Evolutionary conservation across 2,329 filamentous ascomycete species (phyloP), one percentile per base, ranked within the genome.

Genomic region (Fusarium tuaranense): DNA sequence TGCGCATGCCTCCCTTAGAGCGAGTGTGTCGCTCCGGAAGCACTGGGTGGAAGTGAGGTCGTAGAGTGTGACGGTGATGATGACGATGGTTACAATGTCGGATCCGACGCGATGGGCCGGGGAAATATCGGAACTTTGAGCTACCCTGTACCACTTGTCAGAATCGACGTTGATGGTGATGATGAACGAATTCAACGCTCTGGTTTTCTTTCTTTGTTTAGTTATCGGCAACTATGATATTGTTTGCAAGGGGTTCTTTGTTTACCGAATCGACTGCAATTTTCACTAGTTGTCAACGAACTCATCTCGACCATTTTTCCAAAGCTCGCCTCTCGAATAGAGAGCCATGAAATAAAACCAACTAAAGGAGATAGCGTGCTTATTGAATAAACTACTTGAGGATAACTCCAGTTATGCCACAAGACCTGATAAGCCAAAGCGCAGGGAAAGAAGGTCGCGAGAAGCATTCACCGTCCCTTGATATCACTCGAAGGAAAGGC

Each of bases 1-100:
- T 80, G 72, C 63, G 73, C 80, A 82, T 82, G 73, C 79, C 77
- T 76, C 67, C 71, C 65, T 41, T 41, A 20, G 39, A 73, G 72
- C 41, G 67, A 73, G 10, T 3, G 48, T 38, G 60, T 68, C 69
- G 70, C 72, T 73, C 69, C 60, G 72, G 72, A 75, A 75, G 72
- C 63, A 65, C 18, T 57, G 25, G 20, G 18, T 63, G 51, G 51
- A n/a, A 22, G 16, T 16, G 44, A 46, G 48, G 39, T 48, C 5
- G 27, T 55, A 25, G 48, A 34, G 51, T 34, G 55, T 36, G 53
- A 41, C 41, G 34, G n/a, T 16, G 51, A 34, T 59, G 27, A 44
- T 20, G 18, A 66, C 55, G 46, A 61, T 61, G 57, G 48, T 68
- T 27, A n/a, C 65, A 27, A 38, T 32, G 27, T 51, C 51, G 27